phyloP scores from a whole-genome alignment of 139 green algal genomes.

The Pleodorina starrii region DNA sequence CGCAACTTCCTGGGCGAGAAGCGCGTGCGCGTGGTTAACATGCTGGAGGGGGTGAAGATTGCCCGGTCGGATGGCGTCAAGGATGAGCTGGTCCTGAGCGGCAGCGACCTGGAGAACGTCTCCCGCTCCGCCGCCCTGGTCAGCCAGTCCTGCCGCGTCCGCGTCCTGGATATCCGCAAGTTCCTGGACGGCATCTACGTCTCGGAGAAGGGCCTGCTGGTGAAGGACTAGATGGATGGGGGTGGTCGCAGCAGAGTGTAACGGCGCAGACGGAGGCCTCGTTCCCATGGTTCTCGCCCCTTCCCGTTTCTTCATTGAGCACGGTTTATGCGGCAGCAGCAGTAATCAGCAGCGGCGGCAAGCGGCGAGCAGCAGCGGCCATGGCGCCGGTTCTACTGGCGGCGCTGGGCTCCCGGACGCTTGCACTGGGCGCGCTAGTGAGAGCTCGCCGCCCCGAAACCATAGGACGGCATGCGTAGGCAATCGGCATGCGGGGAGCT shows the following conservation, averaged over 20 bases:
- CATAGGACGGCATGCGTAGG: no score
- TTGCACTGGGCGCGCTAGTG: no score
- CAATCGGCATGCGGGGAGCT: no score
- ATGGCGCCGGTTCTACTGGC: no score
- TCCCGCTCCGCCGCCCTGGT: conserved; percentile 90
- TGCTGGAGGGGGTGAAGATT: conserved; percentile 92
- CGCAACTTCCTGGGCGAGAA: conserved; percentile 99
- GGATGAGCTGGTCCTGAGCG: conserved; percentile 96
- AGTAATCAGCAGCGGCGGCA: background rate
- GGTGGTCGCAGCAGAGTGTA: conserved; percentile 16
- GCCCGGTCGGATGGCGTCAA: conserved; percentile 90
- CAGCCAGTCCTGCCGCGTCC: conserved; percentile 86
- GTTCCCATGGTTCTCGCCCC: background rate
- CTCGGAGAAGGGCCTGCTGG: conserved; percentile 77
- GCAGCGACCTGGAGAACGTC: conserved; percentile 98
- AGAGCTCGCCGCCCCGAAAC: no score
- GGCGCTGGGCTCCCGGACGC: no score
- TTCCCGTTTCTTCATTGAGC: background rate
- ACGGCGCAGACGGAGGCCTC: conserved; percentile 29
- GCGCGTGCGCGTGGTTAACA: conserved; percentile 93
- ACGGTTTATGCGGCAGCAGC: background rate
- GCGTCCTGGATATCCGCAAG: conserved; percentile 99
- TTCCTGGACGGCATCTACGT: conserved; percentile 99
- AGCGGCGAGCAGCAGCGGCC: no score
- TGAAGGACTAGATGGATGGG: conserved; percentile 31